phyloP scores from a whole-genome alignment of 805 yeast genomes.

The Kluyveromyces nonfermentans region DNA sequence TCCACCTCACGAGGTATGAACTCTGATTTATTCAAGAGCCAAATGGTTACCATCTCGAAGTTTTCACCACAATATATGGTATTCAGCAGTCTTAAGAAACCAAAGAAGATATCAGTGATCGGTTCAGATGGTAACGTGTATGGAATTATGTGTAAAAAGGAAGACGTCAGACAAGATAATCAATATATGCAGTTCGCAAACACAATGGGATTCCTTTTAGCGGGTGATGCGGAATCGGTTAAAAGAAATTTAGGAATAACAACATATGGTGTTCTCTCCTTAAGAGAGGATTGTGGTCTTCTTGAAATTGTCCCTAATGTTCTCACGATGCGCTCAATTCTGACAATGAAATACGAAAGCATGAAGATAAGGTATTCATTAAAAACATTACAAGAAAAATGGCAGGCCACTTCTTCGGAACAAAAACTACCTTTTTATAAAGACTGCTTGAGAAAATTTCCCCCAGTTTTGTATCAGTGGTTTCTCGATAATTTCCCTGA shows the following conservation, averaged over 20 bases:
- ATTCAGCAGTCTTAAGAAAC: constrained; percentile 77
- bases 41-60: constrained; percentile 44
- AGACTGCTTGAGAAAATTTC: constrained; percentile 30
- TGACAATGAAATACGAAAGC: constrained; percentile 36
- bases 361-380: constrained; percentile 29
- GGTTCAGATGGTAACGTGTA: constrained; percentile 77
- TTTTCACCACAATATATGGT: constrained; percentile 64
- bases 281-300: constrained; percentile 79
- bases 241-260: constrained; percentile 61
- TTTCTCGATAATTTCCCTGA: constrained; percentile 82
- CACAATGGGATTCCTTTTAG: constrained; percentile 67
- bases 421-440: constrained; percentile 20
- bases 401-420: constrained; percentile 19
- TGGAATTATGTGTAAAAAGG: constrained; percentile 74
- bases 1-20: constrained; percentile 35
- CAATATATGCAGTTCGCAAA: constrained; percentile 84
- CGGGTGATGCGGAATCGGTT: constrained; percentile 59
- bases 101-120: constrained; percentile 60
- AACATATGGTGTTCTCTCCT: constrained; percentile 81
- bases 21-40: constrained; percentile 38
- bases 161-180: constrained; percentile 92
- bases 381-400: constrained; percentile 17
- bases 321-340: constrained; percentile 57
- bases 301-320: constrained; percentile 84
- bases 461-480: constrained; percentile 80